Base-by-base conservation (phyloP, 2,329 filamentous ascomycete species). In the Phyllosticta citrichinensis region DNA sequence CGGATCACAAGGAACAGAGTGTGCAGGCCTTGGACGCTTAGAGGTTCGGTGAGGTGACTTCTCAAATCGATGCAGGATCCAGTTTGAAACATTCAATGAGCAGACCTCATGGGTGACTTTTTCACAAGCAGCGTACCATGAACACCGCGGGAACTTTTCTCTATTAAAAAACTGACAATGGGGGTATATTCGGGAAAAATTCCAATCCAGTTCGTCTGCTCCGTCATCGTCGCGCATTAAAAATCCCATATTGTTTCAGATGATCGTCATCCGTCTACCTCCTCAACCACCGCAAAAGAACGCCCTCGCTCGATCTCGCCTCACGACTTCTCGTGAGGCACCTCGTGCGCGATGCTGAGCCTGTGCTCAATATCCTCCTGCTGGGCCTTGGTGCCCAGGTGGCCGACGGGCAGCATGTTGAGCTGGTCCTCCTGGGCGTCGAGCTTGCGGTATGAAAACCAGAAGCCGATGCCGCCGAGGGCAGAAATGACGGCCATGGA, bases 331-430 rank as follows among this genome's bases (percentile, higher is more conserved):
- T 60, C 58, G 17, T 50, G 30, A 5, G 55, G 52, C 52, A 53
- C 52, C 58, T 60, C 58, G 25, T 60, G n/a, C 19, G 30, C 12
- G 14, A 56, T 27, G 35, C 58, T 60, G 6, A 60, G 25, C 11
- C 62, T 47, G 55, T 65, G 62, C 66, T 74, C 71, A 20, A 73
- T 50, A 56, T 74, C 71, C 20, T 63, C 64, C 40, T 66, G 66
- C 64, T 73, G 69, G 8, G 27, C 60, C 9, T 62, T 55, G 5
- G 64, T 73, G 52, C 67, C 70, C 53, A 74, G 47, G 50, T 73
- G 71, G 55, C 71, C 73, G 12, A 71, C 73, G 5, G 72, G 72
- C 56, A 75, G 63, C 67, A 73, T 58, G 67, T 75, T 74, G 62
- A 75, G 69, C 58, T 65, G 25, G n/a, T 74, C 69, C 62, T 75